Conservation (phyloP, 306 rosid genomes). For the Castanea mollissima region DNA sequence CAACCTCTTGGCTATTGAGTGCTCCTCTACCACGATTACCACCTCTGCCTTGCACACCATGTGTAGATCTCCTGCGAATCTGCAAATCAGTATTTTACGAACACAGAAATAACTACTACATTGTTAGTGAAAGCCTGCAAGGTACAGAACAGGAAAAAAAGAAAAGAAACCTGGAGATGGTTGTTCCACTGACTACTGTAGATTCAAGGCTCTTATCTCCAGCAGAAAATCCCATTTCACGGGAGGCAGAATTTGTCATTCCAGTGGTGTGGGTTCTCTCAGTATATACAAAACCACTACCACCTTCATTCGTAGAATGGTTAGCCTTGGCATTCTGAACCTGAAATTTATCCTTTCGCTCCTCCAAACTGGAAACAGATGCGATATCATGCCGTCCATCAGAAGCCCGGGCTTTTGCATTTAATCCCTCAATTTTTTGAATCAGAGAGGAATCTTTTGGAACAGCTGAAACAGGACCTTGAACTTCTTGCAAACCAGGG, state of each 20-base stretch:
- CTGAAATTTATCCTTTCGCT: slow-evolving; percentile 43
- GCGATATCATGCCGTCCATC: slow-evolving; percentile 48
- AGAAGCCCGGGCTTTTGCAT: slow-evolving; percentile 79
- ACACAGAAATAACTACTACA: slow-evolving; percentile 23
- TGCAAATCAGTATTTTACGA: slow-evolving; percentile 31
- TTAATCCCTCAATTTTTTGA: slow-evolving; percentile 84
- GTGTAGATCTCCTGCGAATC: slow-evolving; percentile 61
- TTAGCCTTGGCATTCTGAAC: slow-evolving; percentile 33
- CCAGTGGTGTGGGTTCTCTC: slow-evolving; percentile 39
- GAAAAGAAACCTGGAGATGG: slow-evolving; percentile 54
- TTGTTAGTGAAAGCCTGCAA: slow-evolving; percentile 32
- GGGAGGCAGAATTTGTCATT: slow-evolving; percentile 34
- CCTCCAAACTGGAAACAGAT: slow-evolving; percentile 48
- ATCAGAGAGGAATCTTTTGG: slow-evolving; percentile 72
- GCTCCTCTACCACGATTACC: slow-evolving; percentile 57
- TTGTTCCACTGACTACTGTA: slow-evolving; percentile 33
- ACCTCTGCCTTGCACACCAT: slow-evolving; percentile 57
- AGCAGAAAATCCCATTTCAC: slow-evolving; percentile 36
- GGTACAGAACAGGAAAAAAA: slow-evolving; percentile 15
- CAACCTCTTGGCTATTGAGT: slow-evolving; percentile 51
- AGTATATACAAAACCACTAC: slow-evolving; percentile 29
- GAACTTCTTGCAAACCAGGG: slow-evolving; percentile 39
- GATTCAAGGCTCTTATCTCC: slow-evolving; percentile 47
- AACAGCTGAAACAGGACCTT: slow-evolving; percentile 38
- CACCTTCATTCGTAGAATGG: slow-evolving; percentile 41